A percentile compares a stretch with the other conserved stretches of the same genome.
Evolutionary conservation across 2,329 filamentous ascomycete species (phyloP).

Genomic region (Hypoxylon sp.): DNA sequence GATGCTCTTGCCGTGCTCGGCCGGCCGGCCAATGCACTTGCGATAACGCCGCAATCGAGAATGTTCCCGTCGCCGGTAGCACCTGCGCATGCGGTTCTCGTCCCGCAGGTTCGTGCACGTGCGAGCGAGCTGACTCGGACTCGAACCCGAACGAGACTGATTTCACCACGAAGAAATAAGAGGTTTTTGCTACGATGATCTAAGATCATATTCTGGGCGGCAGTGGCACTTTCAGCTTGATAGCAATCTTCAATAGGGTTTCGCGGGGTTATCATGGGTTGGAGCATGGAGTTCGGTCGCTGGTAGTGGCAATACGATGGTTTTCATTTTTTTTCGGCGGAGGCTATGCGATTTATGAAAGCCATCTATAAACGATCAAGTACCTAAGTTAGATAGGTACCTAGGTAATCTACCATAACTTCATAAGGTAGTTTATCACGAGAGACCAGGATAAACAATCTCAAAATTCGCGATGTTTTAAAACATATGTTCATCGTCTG

Average conservation of each 20-base stretch:
- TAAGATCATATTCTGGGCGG: neutral
- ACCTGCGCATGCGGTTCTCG: constrained; percentile 17
- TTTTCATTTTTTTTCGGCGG: neutral
- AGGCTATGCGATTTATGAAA: neutral
- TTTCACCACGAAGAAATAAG: constrained; percentile 80
- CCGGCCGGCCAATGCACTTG: constrained; percentile 87
- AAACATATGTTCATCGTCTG: neutral
- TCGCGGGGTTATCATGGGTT: constrained; percentile 2
- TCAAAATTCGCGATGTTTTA: neutral
- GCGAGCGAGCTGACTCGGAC: constrained; percentile 78
- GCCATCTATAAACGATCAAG: neutral
- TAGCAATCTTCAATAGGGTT: constrained; percentile 10
- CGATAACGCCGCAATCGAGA: constrained; percentile 69
- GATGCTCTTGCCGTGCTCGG: constrained; percentile 87
- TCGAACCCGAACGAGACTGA: constrained; percentile 83
- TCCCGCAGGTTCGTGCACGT: constrained; percentile 79
- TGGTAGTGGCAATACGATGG: constrained; percentile 23
- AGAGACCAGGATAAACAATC: neutral
- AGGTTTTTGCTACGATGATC: neutral
- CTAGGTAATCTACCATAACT: neutral
- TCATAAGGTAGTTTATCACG: neutral
- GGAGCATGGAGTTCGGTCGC: constrained; percentile 30
- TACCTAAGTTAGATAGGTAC: neutral
- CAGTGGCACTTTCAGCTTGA: neutral
- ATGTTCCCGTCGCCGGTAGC: constrained; percentile 11